Percentiles rank a stretch among this genome's conserved stretches.
Evolutionary conservation across 2,329 filamentous ascomycete species (phyloP).

Genomic region (Colletotrichum tanaceti): DNA sequence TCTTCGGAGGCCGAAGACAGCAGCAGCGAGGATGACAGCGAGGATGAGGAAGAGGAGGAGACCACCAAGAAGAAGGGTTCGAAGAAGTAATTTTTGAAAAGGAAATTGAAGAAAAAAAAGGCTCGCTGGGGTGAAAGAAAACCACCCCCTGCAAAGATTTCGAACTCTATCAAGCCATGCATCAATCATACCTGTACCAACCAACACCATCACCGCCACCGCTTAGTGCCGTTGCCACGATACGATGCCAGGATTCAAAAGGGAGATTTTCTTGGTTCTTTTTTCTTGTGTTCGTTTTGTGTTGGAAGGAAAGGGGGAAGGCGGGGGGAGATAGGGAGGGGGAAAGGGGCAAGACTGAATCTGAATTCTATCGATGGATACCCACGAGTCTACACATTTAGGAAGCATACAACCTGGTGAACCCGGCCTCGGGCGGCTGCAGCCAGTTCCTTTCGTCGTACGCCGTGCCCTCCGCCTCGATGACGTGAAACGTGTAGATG

Average conservation of each 20-base stretch:
- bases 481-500: slow-evolving; percentile 98
- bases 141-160: not conserved
- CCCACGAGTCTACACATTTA: slow-evolving; percentile 23
- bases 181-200: slow-evolving; percentile 14
- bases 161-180: not conserved
- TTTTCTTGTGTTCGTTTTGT: not conserved
- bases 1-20: slow-evolving; percentile 52
- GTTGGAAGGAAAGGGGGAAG: not conserved
- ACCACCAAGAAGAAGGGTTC: slow-evolving; percentile 23
- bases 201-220: not conserved
- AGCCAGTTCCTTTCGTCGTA: slow-evolving; percentile 96
- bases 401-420: slow-evolving; percentile 72
- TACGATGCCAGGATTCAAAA: slow-evolving; percentile 21
- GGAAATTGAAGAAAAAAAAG: no score
- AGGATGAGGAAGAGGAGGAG: slow-evolving; percentile 45
- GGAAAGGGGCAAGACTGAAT: slow-evolving; percentile 21
- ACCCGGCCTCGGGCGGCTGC: slow-evolving; percentile 83
- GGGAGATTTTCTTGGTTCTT: slow-evolving; percentile 22
- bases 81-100: slow-evolving; percentile 13
- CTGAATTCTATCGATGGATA: slow-evolving; percentile 33
- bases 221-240: not conserved
- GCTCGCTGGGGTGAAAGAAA: no score
- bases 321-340: no score
- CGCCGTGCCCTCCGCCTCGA: slow-evolving; percentile 77
- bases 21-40: slow-evolving; percentile 45